Base-by-base conservation (phyloP, 1,139 yeast species). In the Candida pseudoviswanathii region DNA sequence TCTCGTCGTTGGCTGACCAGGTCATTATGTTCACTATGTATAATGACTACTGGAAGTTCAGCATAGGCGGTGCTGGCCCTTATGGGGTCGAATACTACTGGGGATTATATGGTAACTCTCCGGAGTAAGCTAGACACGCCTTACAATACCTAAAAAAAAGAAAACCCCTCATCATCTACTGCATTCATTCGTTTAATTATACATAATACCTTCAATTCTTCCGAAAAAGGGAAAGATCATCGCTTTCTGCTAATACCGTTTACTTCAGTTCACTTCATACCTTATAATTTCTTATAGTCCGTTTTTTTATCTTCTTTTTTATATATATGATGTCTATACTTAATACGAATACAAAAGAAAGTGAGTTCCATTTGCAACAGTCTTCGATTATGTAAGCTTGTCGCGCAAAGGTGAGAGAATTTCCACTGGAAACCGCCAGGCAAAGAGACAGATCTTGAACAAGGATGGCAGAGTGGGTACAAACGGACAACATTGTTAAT, bases 11-110 rank as follows among this genome's bases (percentile, higher is more conserved):
- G 65, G 89, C 88, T 58, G 63, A 70, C 54, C 78, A 77, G 55
- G 82, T 79, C 46, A 71, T 85, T 59, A 76, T 85, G 65, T 87
- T 85, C 79, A 85, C 81, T 57, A 87, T 89, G 63, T 86, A 73
- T 72, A 82, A 87, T 67, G 92, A 87, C 67, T 78, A 79, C 68
- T 87, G 95, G 95, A 87, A 87, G 73, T 39, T 39, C n/a, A 39
- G 42, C 11, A 39, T 39, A 6, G 42, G 42, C 27, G 75, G 74
- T 53, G 84, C 85, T 45, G 94, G 92, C 60, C 65, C 80, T 34
- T 78, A 78, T 66, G 78, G 76, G 59, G 85, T 82, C 58, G 94
- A 87, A 71, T 84, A 85, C 68, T 80, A 78, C 77, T 87, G 89
- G 88, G 94, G 94, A 63, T 71, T 84, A 53, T 71, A 56, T 51